Evolutionary conservation across 208 protist genomes (phyloP).

Genomic region (Crithidia expoeki): DNA sequence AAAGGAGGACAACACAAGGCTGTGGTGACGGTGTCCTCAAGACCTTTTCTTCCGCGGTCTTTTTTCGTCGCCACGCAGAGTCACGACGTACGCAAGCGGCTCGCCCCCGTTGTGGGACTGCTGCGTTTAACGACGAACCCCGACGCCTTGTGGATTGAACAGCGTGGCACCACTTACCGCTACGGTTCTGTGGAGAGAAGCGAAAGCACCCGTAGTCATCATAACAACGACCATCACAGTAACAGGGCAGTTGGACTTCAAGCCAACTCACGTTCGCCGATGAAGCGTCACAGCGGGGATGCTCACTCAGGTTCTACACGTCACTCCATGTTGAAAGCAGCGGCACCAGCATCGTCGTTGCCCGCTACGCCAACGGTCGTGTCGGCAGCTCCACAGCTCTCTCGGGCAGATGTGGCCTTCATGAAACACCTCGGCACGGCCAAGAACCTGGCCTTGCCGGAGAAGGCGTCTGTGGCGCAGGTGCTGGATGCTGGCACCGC

Average conservation of each 20-base stretch:
- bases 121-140: conserved; percentile 68
- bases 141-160: conserved; percentile 73
- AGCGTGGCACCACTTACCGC: conserved; percentile 51
- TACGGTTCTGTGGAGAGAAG: conserved; percentile 28
- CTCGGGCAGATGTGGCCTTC: conserved; percentile 60
- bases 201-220: neutral
- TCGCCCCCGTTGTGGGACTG: conserved; percentile 52
- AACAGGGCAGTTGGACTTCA: no score
- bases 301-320: no score
- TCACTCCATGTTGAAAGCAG: neutral
- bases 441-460: conserved; percentile 16
- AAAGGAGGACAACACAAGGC: neutral
- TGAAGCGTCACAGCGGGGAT: no score
- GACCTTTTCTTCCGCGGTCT: conserved; percentile 11
- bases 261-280: no score
- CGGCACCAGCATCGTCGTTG: neutral
- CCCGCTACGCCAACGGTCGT: conserved; percentile 20
- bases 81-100: conserved; percentile 68
- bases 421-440: conserved; percentile 47
- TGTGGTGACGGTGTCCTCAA: neutral
- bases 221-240: neutral
- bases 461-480: neutral
- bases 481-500: neutral
- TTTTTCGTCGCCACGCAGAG: conserved; percentile 83
- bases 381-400: conserved; percentile 35